Evolutionary conservation across 129 eudicot species (phyloP).

Genomic region (Arctium lappa): DNA sequence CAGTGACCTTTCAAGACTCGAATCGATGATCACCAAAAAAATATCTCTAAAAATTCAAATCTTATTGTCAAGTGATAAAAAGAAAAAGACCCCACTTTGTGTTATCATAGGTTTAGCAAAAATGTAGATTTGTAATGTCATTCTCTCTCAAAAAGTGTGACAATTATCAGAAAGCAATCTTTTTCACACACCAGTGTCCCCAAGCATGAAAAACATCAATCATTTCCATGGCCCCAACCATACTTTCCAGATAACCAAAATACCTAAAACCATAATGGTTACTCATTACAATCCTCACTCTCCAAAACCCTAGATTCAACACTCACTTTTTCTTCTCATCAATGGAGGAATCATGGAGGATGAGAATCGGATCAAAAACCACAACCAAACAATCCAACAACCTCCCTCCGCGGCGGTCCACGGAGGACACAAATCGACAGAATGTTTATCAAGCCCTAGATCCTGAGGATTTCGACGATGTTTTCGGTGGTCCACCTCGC

Average conservation of each 20-base stretch:
- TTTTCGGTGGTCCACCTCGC: conserved; percentile 87
- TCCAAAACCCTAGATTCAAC: background rate
- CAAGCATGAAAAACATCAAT: conserved; percentile 30
- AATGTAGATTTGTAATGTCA: background rate
- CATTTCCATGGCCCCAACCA: conserved; percentile 24
- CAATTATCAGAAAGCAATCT: conserved; percentile 15
- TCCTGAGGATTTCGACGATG: conserved; percentile 69
- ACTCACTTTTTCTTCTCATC: background rate
- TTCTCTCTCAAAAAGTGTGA: background rate
- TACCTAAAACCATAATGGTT: conserved; percentile 17
- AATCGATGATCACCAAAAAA: no score
- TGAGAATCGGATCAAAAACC: conserved; percentile 47
- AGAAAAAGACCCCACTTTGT: background rate
- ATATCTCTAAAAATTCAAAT: no score
- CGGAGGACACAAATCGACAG: conserved; percentile 34
- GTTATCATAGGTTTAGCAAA: background rate
- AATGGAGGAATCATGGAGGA: conserved; percentile 83
- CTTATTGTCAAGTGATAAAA: no score
- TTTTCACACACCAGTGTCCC: conserved; percentile 17
- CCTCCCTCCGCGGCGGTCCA: conserved; percentile 44
- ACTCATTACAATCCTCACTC: background rate
- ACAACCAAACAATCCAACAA: conserved; percentile 5
- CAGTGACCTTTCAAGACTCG: no score
- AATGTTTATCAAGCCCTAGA: conserved; percentile 19
- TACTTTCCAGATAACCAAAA: conserved; percentile 22